Base-by-base conservation (phyloP, 225 moss, liverwort and hornwort genomes). In the Polytrichum commune region DNA sequence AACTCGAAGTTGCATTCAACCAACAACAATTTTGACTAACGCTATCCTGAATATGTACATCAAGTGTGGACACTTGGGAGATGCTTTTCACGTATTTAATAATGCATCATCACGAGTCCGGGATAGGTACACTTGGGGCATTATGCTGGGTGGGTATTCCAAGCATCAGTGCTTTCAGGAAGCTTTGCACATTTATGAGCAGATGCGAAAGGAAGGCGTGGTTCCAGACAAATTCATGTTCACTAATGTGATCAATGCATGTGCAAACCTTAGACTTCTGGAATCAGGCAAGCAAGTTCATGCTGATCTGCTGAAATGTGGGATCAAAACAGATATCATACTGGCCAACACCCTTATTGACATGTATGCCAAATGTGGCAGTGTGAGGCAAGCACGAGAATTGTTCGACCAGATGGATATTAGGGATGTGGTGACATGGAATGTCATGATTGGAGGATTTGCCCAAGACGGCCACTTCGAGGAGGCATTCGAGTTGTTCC, bases 351-450 rank as follows among this genome's bases (percentile, higher is more conserved):
- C 80, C 24, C 66, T 76, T n/a, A 54, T 80, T 66, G 80, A 76
- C 69, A 80, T 80, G 80, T 80, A 80, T 72, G 65, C 70, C 20
- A 80, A 80, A 71, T 80, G 76, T 76, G 80, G 80, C n/a, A 55
- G 64, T n/a, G 19, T 76, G 38, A 62, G 30, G 25, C 74, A 72
- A 5, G 80, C 70, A 1, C 58, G 33, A 9, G 20, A 67, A 54
- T 25, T 72, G 30, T 80, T 80, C 30, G 22, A 71, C 24, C 56
- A 70, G 65, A 70, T 76, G 76, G 9, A 46, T 54, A 55, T 30
- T 0, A 69, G 66, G n/a, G 80, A 80, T 63, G 67, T 75, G 10
- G 76, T 79, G 33, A 69, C 79, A 32, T 79, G 79, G 79, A 79
- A 79, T 58, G 29, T 74, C 23, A 69, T 79, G 58, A 73, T 79